Conservation (phyloP, 2,329 filamentous ascomycete genomes). For the Graphilbum sp. region DNA sequence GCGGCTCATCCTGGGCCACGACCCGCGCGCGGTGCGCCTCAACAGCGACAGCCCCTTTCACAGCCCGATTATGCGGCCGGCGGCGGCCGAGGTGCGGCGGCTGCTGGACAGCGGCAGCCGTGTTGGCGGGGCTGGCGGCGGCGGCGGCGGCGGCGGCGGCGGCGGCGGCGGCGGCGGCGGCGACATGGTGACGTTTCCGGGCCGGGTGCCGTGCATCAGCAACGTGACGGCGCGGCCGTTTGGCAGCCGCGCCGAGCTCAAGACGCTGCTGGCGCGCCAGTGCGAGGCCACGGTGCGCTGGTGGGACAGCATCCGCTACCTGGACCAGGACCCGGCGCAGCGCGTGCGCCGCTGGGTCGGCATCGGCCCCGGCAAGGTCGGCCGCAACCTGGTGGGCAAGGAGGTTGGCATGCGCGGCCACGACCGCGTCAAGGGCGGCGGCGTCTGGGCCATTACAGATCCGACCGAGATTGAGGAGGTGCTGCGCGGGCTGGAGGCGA, state of each 20-base stretch:
- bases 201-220: slow-evolving; percentile 59
- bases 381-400: slow-evolving; percentile 83
- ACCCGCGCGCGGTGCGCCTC: slow-evolving; percentile 71
- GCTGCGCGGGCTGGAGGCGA: slow-evolving; percentile 48
- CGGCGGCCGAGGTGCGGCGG: slow-evolving; percentile 54
- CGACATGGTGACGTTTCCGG: slow-evolving; percentile 61
- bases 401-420: slow-evolving; percentile 76
- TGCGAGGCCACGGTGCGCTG: slow-evolving; percentile 86
- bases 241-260: slow-evolving; percentile 52
- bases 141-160: slow-evolving; percentile 34
- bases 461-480: slow-evolving; percentile 60
- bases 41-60: slow-evolving; percentile 86
- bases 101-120: slow-evolving; percentile 45
- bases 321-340: slow-evolving; percentile 57
- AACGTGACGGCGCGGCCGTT: slow-evolving; percentile 78
- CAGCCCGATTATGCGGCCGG: slow-evolving; percentile 79
- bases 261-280: slow-evolving; percentile 62
- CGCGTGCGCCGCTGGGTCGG: slow-evolving; percentile 73
- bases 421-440: slow-evolving; percentile 69
- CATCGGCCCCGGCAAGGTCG: slow-evolving; percentile 86
- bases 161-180: slow-evolving; percentile 39
- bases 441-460: slow-evolving; percentile 82
- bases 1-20: slow-evolving; percentile 77
- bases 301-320: slow-evolving; percentile 85
- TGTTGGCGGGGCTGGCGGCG: slow-evolving; percentile 32